Base-by-base conservation (phyloP, 176 grass and related monocot species). In the Alopecurus myosuroides region DNA sequence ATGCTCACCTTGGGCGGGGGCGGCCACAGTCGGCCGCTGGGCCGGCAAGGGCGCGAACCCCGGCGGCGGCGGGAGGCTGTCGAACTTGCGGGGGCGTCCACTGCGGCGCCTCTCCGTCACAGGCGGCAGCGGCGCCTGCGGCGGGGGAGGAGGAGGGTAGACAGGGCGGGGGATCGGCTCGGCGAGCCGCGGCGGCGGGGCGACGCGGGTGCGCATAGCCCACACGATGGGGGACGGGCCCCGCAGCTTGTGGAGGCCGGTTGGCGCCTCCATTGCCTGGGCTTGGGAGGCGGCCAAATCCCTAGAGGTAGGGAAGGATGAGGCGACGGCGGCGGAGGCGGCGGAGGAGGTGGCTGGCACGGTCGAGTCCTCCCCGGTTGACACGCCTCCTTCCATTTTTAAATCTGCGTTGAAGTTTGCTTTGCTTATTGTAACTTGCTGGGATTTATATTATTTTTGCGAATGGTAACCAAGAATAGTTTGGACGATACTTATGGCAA, bases 171-270 rank as follows among this genome's bases (percentile, higher is more conserved):
- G 26, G 9, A 48, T 66, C 34, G 83, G 73, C 18, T 74, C 70
- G 70, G 70, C 40, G 69, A 74, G 81, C 52, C 29, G 78, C 79
- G 72, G 86, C 29, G 76, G 56, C 41, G 88, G 83, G 11, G 85
- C 26, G 45, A 90, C 26, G 65, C 88, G 88, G 79, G 88, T 90
- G 66, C 79, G 55, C 88, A 90, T 86, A 66, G 88, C 88, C 79
- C 79, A 77, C 26, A 90, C 88, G 48, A 90, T 64, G 18, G 88
- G 88, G 2, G 88, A 90, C 57, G 88, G 88, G 65, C 80, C 84
- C 74, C 84, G 73, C 78, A 90, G 79, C 73, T 29, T 11, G 15
- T 70, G 39, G 72, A 77, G 39, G 33, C 12, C 70, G 9, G 78
- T 40, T 31, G 78, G 61, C 30, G 40, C 42, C 35, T 44, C 81